A percentile compares a stretch with the other conserved stretches of the same genome.
Conservation (phyloP, 1,139 yeast genomes). For the Taphrina confusa region DNA sequence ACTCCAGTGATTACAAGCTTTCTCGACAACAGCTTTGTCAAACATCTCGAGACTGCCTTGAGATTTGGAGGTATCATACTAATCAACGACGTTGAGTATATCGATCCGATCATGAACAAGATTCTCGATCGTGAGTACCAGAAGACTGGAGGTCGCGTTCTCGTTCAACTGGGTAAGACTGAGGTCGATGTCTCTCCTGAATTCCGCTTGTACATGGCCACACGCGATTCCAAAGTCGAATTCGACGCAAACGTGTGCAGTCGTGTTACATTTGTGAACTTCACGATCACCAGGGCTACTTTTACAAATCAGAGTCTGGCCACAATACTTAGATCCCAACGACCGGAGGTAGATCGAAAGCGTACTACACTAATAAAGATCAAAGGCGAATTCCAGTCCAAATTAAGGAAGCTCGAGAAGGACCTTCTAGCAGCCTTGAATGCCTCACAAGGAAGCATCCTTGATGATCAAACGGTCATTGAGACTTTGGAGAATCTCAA, state of each 20-base stretch:
- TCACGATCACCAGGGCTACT: slow-evolving; percentile 67
- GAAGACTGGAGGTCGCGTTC: slow-evolving; percentile 67
- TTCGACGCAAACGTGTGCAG: slow-evolving; percentile 62
- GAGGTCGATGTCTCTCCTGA: slow-evolving; percentile 67
- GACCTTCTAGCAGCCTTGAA: slow-evolving; percentile 61
- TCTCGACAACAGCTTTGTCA: slow-evolving; percentile 65
- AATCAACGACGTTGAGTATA: slow-evolving; percentile 74
- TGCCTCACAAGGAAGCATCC: slow-evolving; percentile 60
- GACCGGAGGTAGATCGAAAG: slow-evolving; percentile 68
- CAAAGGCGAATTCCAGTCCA: slow-evolving; percentile 63
- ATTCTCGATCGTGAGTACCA: slow-evolving; percentile 63
- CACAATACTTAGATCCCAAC: slow-evolving; percentile 55
- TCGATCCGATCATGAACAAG: slow-evolving; percentile 70
- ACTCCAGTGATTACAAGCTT: slow-evolving; percentile 66
- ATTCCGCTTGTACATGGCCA: slow-evolving; percentile 62
- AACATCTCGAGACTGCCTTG: slow-evolving; percentile 74
- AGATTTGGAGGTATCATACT: slow-evolving; percentile 78
- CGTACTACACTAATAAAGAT: slow-evolving; percentile 56
- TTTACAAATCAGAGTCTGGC: slow-evolving; percentile 66
- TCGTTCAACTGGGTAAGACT: slow-evolving; percentile 62
- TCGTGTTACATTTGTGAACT: slow-evolving; percentile 66
- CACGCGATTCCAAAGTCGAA: slow-evolving; percentile 55
- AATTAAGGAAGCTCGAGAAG: slow-evolving; percentile 61
- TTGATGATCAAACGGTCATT: slow-evolving; percentile 67
- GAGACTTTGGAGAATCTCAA: slow-evolving; percentile 66